Evolutionary conservation across 257 asterid genomes (phyloP).

Genomic region (Solanum bulbocastanum): DNA sequence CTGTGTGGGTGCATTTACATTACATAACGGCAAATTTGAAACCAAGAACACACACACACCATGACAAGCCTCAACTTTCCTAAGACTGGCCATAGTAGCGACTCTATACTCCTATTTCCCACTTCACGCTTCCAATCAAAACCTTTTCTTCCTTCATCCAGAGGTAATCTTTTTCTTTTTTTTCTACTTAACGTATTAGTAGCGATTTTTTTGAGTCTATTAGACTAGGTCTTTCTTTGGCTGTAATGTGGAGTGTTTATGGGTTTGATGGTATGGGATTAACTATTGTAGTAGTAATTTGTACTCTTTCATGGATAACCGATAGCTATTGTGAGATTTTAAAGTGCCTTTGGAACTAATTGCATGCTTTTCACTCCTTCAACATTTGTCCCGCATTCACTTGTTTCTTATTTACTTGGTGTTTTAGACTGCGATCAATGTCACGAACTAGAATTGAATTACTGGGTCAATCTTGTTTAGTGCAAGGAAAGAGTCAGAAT

Average conservation of each 20-base stretch:
- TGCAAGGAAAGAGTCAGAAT: neutral
- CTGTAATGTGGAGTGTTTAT: neutral
- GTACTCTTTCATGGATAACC: neutral
- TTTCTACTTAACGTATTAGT: neutral
- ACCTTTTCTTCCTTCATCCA: conserved; percentile 14
- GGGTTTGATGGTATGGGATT: neutral
- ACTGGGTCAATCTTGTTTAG: neutral
- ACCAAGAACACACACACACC: neutral
- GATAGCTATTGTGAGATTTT: neutral
- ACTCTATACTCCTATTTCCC: conserved; percentile 22
- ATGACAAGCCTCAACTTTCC: conserved; percentile 57
- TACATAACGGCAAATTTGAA: conserved; percentile 30
- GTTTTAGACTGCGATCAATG: neutral
- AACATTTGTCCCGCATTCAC: neutral
- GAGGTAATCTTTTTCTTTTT: conserved; percentile 11
- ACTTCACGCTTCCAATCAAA: conserved; percentile 17
- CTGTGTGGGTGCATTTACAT: conserved; percentile 10
- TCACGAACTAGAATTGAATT: neutral
- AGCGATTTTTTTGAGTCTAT: no score
- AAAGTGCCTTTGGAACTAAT: neutral
- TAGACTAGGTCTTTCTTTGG: neutral
- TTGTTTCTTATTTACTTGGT: neutral
- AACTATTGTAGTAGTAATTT: neutral
- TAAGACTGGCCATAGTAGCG: conserved; percentile 21
- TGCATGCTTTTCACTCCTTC: neutral